Evolutionary conservation across 306 rosid species (phyloP).

Genomic region (Vigna trinervia): DNA sequence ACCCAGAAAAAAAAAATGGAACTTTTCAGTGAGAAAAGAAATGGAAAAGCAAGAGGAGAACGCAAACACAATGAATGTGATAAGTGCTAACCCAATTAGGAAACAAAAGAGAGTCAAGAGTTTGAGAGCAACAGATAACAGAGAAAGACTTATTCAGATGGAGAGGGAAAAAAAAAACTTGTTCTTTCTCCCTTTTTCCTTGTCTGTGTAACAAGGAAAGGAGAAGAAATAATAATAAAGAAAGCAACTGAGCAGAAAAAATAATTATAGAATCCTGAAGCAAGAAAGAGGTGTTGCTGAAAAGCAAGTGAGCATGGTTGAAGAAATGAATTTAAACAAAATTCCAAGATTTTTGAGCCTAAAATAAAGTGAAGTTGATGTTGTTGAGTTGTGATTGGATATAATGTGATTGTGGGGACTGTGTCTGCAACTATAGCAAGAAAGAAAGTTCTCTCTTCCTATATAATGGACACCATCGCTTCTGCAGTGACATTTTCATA

Average conservation of each 20-base stretch:
- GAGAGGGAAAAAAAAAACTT: constrained; percentile 19
- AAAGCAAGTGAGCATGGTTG: constrained; percentile 49
- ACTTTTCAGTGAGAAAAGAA: constrained; percentile 21
- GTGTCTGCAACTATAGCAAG: constrained; percentile 46
- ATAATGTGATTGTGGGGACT: constrained; percentile 56
- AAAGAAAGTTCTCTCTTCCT: constrained; percentile 54
- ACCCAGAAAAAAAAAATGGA: constrained; percentile 31
- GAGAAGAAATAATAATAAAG: constrained; percentile 17
- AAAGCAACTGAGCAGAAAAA: constrained; percentile 32
- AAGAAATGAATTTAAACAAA: constrained; percentile 58
- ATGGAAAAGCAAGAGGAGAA: constrained; percentile 42
- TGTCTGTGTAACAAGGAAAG: constrained; percentile 45
- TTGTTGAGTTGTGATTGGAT: constrained; percentile 73
- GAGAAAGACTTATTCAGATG: constrained; percentile 7
- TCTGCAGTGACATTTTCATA: constrained; percentile 24
- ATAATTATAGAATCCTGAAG: constrained; percentile 39
- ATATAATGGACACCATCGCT: constrained; percentile 43
- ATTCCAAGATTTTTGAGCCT: neutral
- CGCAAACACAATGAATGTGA: constrained; percentile 39
- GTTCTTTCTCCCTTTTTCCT: constrained; percentile 51
- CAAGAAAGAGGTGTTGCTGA: constrained; percentile 41
- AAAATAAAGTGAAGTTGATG: constrained; percentile 57
- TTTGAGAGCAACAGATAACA: constrained; percentile 41
- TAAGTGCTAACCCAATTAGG: constrained; percentile 44
- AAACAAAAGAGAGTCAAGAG: constrained; percentile 46